Conservation (phyloP, 805 yeast species). For the Cyberlindnera suaveolens region DNA sequence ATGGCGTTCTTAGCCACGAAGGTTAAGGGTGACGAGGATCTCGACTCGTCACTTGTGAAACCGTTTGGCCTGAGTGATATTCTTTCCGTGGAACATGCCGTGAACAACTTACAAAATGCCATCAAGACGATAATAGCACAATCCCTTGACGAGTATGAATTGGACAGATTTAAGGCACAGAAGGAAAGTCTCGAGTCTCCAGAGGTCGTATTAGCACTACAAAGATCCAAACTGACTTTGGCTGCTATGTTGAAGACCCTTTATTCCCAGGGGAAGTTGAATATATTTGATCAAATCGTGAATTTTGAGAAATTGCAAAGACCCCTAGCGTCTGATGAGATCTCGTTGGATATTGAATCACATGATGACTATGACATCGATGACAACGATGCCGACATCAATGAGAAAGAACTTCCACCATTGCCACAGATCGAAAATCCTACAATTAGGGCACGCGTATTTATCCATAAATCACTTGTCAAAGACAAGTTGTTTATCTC, state of each 20-base stretch:
- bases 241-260: conserved; percentile 56
- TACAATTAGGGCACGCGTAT: conserved; percentile 59
- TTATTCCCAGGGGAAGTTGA: conserved; percentile 41
- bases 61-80: conserved; percentile 20
- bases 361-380: neutral
- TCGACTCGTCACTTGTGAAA: neutral
- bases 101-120: conserved; percentile 45
- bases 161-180: conserved; percentile 27
- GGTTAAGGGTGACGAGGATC: neutral
- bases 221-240: conserved; percentile 48
- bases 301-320: conserved; percentile 27
- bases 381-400: conserved; percentile 20
- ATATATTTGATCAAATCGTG: conserved; percentile 49
- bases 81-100: conserved; percentile 43
- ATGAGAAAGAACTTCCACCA: conserved; percentile 45
- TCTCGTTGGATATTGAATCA: conserved; percentile 6
- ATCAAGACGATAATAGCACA: conserved; percentile 43
- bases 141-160: conserved; percentile 47
- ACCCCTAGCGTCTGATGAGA: neutral
- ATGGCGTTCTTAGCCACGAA: neutral
- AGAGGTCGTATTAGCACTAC: conserved; percentile 43
- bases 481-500: conserved; percentile 51
- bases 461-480: conserved; percentile 72
- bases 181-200: conserved; percentile 22
- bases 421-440: conserved; percentile 63